Percentiles rank a stretch among this genome's conserved stretches.
Conservation (phyloP, 352 stramenopile species). For the Phytophthora pinifolia region DNA sequence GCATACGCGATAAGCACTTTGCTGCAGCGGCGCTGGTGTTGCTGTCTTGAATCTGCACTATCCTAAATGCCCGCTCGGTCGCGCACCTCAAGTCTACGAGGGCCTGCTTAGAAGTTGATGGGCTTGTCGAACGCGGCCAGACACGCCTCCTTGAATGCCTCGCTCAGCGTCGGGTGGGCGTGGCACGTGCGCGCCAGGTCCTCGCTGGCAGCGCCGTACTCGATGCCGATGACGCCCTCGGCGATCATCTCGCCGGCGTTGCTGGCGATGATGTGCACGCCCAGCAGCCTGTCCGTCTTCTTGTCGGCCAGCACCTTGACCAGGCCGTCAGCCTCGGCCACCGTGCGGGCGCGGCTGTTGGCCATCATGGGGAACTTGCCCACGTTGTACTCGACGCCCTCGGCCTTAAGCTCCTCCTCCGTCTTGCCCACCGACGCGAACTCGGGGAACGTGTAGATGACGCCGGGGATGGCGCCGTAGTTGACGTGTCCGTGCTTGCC, state of each 20-base stretch:
- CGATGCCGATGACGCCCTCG: conserved; percentile 98
- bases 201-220: conserved; percentile 98
- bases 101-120: conserved; percentile 97
- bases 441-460: conserved; percentile 98
- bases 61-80: conserved; percentile 11
- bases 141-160: conserved; percentile 99
- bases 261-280: conserved; percentile 98
- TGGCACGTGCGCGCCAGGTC: conserved; percentile 99
- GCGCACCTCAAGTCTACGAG: conserved; percentile 10
- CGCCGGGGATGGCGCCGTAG: conserved; percentile 98
- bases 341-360: conserved; percentile 95
- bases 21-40: conserved; percentile 1
- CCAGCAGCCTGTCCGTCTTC: conserved; percentile 97
- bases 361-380: conserved; percentile 98
- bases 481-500: conserved; percentile 98
- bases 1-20: conserved; percentile 25
- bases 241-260: conserved; percentile 99
- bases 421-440: conserved; percentile 96
- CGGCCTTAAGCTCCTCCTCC: conserved; percentile 97
- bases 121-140: conserved; percentile 98
- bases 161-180: conserved; percentile 96
- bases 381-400: conserved; percentile 94
- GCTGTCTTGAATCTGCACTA: conserved; percentile 8
- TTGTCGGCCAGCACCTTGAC: conserved; percentile 99
- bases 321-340: conserved; percentile 94